Evolutionary conservation across 768 basidiomycete genomes (phyloP).

Genomic region (Phaeotremella fagi): DNA sequence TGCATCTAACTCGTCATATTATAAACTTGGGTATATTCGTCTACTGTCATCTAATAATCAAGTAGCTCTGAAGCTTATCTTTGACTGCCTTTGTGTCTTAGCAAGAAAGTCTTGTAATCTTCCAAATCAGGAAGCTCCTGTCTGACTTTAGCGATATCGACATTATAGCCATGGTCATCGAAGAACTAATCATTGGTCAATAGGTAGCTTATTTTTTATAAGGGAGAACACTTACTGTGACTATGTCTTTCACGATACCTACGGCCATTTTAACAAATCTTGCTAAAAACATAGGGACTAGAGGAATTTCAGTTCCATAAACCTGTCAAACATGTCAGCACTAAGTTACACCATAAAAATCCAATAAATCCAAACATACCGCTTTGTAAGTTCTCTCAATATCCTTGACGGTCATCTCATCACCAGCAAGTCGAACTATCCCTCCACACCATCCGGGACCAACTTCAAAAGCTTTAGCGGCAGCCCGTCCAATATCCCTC

Average conservation of each 20-base stretch:
- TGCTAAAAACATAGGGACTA: constrained; percentile 3
- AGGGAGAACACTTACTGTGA: constrained; percentile 7
- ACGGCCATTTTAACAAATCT: constrained; percentile 12
- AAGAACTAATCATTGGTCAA: constrained; percentile 13
- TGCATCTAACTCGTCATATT: no score
- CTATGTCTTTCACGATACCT: neutral
- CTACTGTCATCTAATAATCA: no score
- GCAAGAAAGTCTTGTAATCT: constrained; percentile 15
- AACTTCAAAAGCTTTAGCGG: constrained; percentile 14
- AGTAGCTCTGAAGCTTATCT: no score
- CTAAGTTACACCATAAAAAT: neutral
- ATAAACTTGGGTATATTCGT: no score
- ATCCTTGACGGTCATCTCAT: constrained; percentile 12
- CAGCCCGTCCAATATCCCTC: constrained; percentile 21
- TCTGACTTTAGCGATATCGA: constrained; percentile 11
- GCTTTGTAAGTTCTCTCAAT: constrained; percentile 13
- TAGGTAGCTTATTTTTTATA: neutral
- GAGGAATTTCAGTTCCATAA: neutral
- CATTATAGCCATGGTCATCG: constrained; percentile 18
- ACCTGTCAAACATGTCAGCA: no score
- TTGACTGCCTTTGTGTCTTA: constrained; percentile 15
- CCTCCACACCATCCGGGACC: constrained; percentile 6
- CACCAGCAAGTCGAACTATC: constrained; percentile 17
- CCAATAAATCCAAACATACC: neutral
- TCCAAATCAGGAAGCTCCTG: constrained; percentile 19